Percentiles rank a stretch among this genome's conserved stretches.
phyloP scores from a whole-genome alignment of 306 rosid species.

The Castanea crenata region DNA sequence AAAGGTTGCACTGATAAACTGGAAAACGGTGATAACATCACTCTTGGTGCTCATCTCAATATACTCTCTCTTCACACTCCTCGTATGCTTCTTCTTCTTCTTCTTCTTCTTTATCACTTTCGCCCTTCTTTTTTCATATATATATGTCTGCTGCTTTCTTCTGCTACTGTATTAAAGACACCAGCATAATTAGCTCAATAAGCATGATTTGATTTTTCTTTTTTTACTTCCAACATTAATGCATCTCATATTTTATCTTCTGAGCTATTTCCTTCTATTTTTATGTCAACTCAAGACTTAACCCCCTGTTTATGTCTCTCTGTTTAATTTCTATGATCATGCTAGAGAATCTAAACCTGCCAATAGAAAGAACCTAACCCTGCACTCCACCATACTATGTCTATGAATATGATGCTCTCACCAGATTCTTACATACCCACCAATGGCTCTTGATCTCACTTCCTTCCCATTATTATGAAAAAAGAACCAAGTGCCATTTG shows the following conservation, averaged over 20 bases:
- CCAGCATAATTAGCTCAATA: too few species aligned
- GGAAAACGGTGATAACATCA: conserved; percentile 80
- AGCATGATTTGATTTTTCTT: too few species aligned
- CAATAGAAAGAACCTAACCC: neutral
- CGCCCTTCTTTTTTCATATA: neutral
- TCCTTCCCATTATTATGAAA: too few species aligned
- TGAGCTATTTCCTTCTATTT: too few species aligned
- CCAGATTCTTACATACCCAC: neutral
- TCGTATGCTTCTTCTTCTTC: conserved; percentile 44
- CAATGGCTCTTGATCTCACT: too few species aligned
- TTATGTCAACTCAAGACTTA: too few species aligned
- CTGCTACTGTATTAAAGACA: too few species aligned
- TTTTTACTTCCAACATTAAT: too few species aligned
- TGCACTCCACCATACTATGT: too few species aligned
- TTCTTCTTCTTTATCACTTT: neutral
- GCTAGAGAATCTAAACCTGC: neutral
- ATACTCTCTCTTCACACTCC: conserved; percentile 85
- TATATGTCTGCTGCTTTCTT: neutral
- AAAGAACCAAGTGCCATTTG: too few species aligned
- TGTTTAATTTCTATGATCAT: neutral
- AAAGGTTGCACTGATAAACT: conserved; percentile 80
- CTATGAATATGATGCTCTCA: neutral
- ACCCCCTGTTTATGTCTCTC: neutral
- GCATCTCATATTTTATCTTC: too few species aligned
- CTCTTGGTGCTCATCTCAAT: conserved; percentile 64